Evolutionary conservation across 2,329 filamentous ascomycete genomes (phyloP).

Genomic region (Verticillium nonalfalfae): DNA sequence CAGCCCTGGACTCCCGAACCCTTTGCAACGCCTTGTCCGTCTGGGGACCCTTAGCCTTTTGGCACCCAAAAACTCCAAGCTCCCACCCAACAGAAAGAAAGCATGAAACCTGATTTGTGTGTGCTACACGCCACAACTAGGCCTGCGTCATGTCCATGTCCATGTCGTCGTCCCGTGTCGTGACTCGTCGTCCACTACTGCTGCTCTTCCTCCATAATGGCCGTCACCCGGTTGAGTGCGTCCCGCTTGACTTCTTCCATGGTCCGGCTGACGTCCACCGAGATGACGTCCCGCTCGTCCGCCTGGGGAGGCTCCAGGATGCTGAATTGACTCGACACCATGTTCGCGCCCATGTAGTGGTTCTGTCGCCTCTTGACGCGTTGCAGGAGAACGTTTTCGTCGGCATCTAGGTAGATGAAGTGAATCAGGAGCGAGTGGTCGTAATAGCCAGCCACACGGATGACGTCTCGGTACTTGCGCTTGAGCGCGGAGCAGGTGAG

Average conservation of each 20-base stretch:
- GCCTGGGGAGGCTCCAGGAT: slow-evolving; percentile 74
- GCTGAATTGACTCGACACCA: slow-evolving; percentile 90
- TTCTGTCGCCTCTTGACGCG: slow-evolving; percentile 69
- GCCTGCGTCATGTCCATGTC: background rate
- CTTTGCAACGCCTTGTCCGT: background rate
- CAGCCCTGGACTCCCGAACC: background rate
- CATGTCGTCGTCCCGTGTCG: background rate
- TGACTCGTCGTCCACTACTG: background rate
- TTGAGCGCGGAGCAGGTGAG: slow-evolving; percentile 95
- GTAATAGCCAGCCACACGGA: slow-evolving; percentile 74
- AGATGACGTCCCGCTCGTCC: slow-evolving; percentile 67
- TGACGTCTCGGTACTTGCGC: slow-evolving; percentile 92
- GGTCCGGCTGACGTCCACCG: slow-evolving; percentile 58
- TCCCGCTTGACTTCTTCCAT: slow-evolving; percentile 54
- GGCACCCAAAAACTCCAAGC: background rate
- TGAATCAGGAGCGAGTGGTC: slow-evolving; percentile 70
- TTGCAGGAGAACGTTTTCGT: slow-evolving; percentile 66
- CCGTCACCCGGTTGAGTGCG: slow-evolving; percentile 50
- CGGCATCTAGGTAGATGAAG: slow-evolving; percentile 84
- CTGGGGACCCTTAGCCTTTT: background rate
- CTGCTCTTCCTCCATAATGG: slow-evolving; percentile 36
- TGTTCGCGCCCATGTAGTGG: slow-evolving; percentile 93
- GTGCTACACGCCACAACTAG: background rate
- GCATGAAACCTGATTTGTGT: background rate
- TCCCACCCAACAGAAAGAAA: background rate